Evolutionary conservation across 495 filamentous ascomycete genomes (phyloP), one percentile per base, ranked within the genome.

Genomic region (Hypomontagnella monticulosa): DNA sequence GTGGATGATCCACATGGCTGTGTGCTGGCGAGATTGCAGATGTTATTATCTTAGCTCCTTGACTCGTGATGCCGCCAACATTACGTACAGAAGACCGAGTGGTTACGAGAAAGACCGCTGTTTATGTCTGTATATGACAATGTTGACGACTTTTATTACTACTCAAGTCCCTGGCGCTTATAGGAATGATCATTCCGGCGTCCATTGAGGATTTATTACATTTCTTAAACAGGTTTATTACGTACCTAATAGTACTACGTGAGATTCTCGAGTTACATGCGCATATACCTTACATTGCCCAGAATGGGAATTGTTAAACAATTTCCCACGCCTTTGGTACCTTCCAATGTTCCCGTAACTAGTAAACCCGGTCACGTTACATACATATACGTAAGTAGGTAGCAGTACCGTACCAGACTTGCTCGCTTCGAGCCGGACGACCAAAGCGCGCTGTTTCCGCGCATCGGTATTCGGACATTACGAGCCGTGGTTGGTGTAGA

Each of bases 381-480:
- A 47, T 46, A 37, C n/a, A 51, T 33, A 57, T 32, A 30, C 38
- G 33, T 48, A 59, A 32, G 34, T 53, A 40, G n/a, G 33, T 40
- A 27, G 49, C 33, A 27, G 38, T 53, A 38, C 36, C 23, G 23
- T 27, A 27, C 23, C 23, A 27, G 23, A 27, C 3, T 27, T n/a
- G n/a, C 43, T 51, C 27, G 47, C 30, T 52, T 61, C 23, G 20
- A 52, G 47, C 37, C 30, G 23, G 7, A 23, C 56, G 42, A 23
- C 46, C 30, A 57, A 38, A n/a, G 53, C 59, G 48, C 53, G 48
- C 65, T 54, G 34, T 19, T 41, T 57, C 65, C 48, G 65, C 59
- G 53, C 57, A 57, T 68, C 65, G 65, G 65, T 63, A 68, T 63
- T 68, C 65, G 65, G 65, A 55, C 47, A 56, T 62, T 62, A 67